A percentile compares a stretch with the other conserved stretches of the same genome.
Evolutionary conservation across 2,329 filamentous ascomycete genomes (phyloP).

Genomic region (Botryotinia narcissicola): DNA sequence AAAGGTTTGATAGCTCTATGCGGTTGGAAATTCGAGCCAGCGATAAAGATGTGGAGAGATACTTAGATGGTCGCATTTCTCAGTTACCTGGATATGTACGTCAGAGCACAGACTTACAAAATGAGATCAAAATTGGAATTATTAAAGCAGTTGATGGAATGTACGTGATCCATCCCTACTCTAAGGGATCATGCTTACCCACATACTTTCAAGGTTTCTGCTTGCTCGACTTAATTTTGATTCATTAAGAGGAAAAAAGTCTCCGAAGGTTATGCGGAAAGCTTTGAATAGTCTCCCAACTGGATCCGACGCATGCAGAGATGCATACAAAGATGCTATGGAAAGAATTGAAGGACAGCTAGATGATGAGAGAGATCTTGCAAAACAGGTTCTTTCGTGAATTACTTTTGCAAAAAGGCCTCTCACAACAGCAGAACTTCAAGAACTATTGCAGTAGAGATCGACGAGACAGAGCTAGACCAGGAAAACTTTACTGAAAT

Average conservation of each 20-base stretch:
- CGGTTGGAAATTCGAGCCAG: conserved; percentile 38
- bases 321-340: conserved; percentile 45
- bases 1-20: conserved; percentile 26
- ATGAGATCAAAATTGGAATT: conserved; percentile 31
- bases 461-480: conserved; percentile 35
- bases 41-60: conserved; percentile 34
- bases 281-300: conserved; percentile 36
- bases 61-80: conserved; percentile 26
- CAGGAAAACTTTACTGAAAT: conserved; percentile 24
- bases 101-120: conserved; percentile 25
- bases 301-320: conserved; percentile 30
- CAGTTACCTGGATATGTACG: conserved; percentile 27
- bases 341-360: conserved; percentile 34
- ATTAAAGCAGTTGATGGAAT: conserved; percentile 35
- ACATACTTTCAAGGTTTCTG: conserved; percentile 24
- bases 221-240: conserved; percentile 40
- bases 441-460: conserved; percentile 44
- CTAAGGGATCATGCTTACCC: background rate
- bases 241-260: conserved; percentile 35
- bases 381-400: conserved; percentile 37
- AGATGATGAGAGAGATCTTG: conserved; percentile 12
- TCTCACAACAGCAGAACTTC: conserved; percentile 41
- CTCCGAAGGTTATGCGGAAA: conserved; percentile 33
- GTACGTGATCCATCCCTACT: conserved; percentile 27
- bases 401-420: conserved; percentile 41